Percentiles rank a stretch among this genome's conserved stretches.
Conservation (phyloP, 306 rosid species). For the Pyrus bretschneideri region DNA sequence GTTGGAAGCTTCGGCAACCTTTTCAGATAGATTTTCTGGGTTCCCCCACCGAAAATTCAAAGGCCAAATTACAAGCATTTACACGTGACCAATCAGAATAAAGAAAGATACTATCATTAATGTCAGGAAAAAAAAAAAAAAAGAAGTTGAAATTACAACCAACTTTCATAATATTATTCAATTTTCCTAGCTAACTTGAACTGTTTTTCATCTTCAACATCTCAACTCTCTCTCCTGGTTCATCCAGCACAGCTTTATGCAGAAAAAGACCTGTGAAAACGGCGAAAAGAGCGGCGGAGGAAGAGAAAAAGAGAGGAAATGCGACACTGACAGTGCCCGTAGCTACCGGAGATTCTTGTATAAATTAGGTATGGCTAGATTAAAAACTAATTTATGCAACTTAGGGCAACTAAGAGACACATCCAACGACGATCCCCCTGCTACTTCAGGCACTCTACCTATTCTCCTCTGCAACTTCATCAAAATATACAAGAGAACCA, state of each 20-base stretch:
- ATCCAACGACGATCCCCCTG: slow-evolving; percentile 20
- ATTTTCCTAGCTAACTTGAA: slow-evolving; percentile 2
- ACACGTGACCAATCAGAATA: slow-evolving; percentile 7
- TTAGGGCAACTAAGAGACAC: slow-evolving; percentile 14
- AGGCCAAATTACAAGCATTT: neutral
- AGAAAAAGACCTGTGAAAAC: slow-evolving; percentile 18
- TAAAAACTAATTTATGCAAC: slow-evolving; percentile 25
- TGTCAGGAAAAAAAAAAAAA: neutral
- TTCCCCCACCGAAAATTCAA: slow-evolving; percentile 7
- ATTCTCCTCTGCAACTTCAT: slow-evolving; percentile 29
- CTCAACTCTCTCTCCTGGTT: slow-evolving; percentile 13
- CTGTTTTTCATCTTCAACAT: slow-evolving; percentile 18
- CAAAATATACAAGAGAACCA: slow-evolving; percentile 40
- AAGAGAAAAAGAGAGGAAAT: slow-evolving; percentile 7
- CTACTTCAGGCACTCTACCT: slow-evolving; percentile 30
- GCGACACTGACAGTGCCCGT: neutral
- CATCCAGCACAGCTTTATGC: slow-evolving; percentile 13
- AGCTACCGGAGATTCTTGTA: slow-evolving; percentile 10
- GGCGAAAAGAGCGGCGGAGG: neutral
- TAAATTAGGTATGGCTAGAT: slow-evolving; percentile 29
- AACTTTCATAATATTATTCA: slow-evolving; percentile 16
- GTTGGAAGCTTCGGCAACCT: slow-evolving; percentile 14
- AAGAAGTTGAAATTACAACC: slow-evolving; percentile 5
- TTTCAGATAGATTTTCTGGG: slow-evolving; percentile 10
- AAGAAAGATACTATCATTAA: neutral